Percentiles rank a stretch among this genome's conserved stretches.
Evolutionary conservation across 2,329 filamentous ascomycete genomes (phyloP).

Genomic region (Claviceps humidiphila): DNA sequence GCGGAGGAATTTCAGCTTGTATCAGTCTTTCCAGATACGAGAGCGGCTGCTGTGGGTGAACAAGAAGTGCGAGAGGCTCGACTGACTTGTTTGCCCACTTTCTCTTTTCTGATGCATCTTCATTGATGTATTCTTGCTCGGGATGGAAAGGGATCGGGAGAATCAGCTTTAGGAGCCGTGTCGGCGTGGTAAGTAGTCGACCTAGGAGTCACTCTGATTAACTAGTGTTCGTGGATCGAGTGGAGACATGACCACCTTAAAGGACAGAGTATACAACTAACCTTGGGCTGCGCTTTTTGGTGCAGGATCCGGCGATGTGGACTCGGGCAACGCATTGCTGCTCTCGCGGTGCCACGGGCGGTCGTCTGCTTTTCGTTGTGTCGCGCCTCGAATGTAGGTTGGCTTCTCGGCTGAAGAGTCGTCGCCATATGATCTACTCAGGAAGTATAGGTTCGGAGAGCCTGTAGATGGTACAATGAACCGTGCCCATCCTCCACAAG

Average conservation of each 20-base stretch:
- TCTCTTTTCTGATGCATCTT: conserved; percentile 23
- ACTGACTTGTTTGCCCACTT: conserved; percentile 29
- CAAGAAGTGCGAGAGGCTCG: conserved; percentile 72
- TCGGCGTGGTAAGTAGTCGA: conserved; percentile 69
- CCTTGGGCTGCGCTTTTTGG: conserved; percentile 19
- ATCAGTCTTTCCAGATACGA: conserved; percentile 84
- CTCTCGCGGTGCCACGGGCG: conserved; percentile 55
- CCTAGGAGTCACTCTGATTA: conserved; percentile 25
- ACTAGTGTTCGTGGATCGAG: not conserved
- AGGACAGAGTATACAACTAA: not conserved
- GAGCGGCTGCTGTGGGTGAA: conserved; percentile 82
- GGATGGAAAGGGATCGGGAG: conserved; percentile 48
- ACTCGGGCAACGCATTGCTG: conserved; percentile 27
- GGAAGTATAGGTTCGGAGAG: not conserved
- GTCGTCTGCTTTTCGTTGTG: conserved; percentile 42
- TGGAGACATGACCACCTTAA: not conserved
- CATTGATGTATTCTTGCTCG: conserved; percentile 26
- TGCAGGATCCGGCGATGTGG: conserved; percentile 14
- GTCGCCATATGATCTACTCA: not conserved
- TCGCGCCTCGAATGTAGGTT: conserved; percentile 8
- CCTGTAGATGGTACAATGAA: not conserved
- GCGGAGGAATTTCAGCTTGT: conserved; percentile 68
- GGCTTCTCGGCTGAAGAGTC: not conserved
- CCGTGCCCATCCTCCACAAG: not conserved
- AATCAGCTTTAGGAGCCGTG: conserved; percentile 66